These are phyloP conservation scores for Daldinia sp. DNA, from an alignment of 2,329 filamentous ascomycete species.

Conservation along the genomic window DNA sequence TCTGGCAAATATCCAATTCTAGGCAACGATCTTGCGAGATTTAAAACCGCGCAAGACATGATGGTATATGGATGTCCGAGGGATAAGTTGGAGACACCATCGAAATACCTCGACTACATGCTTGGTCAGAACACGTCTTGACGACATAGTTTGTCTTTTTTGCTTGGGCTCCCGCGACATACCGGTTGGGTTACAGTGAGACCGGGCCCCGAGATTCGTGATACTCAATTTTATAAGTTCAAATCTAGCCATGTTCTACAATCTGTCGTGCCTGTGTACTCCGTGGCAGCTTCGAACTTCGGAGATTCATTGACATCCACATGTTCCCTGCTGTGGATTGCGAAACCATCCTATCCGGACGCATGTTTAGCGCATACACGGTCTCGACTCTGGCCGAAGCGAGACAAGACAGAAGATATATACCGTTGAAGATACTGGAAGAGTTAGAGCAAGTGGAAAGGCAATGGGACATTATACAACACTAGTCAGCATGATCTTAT, in stretches of 20 bases:
- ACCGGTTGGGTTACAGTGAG: background rate
- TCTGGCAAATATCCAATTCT: background rate
- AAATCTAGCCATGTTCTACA: constrained; percentile 23
- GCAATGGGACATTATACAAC: background rate
- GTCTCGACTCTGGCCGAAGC: background rate
- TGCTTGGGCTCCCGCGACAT: background rate
- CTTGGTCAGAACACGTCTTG: background rate
- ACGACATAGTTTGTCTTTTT: background rate
- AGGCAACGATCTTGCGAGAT: background rate
- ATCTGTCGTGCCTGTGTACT: constrained; percentile 33
- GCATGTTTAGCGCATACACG: constrained; percentile 14
- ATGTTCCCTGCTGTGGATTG: constrained; percentile 33
- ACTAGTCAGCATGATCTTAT: constrained; percentile 8
- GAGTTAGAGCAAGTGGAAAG: background rate
- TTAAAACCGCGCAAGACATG: background rate
- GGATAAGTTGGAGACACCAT: background rate
- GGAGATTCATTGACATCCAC: constrained; percentile 31
- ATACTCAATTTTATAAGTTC: constrained; percentile 19
- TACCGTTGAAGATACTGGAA: background rate
- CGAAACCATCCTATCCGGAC: constrained; percentile 27
- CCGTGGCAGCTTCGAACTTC: constrained; percentile 30
- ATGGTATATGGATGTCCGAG: background rate
- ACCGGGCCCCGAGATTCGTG: background rate
- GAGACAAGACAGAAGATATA: background rate
- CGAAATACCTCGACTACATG: background rate